These are phyloP conservation scores for Mycena venus DNA, from an alignment of 768 basidiomycete species.

Conservation along the genomic window DNA sequence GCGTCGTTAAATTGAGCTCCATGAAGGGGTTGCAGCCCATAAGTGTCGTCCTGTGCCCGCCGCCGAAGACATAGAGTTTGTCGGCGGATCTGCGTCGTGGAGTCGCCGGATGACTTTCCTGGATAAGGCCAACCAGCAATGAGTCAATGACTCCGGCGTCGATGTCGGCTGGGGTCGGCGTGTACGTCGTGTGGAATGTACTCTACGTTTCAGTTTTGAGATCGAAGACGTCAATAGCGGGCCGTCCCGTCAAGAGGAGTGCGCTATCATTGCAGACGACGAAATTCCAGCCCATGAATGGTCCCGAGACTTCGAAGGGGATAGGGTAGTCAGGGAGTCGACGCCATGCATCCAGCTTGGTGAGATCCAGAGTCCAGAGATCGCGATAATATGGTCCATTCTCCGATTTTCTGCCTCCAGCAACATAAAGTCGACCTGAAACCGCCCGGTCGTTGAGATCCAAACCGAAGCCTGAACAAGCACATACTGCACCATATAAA, in stretches of 20 bases:
- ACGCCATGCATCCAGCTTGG: slow-evolving; percentile 41
- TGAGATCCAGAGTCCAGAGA: slow-evolving; percentile 44
- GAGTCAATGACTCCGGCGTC: slow-evolving; percentile 10
- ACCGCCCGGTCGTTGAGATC: too few species aligned
- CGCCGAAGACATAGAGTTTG: slow-evolving; percentile 57
- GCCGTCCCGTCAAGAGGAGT: slow-evolving; percentile 51
- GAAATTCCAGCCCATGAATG: slow-evolving; percentile 41
- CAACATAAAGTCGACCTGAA: slow-evolving; percentile 44
- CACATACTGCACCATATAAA: slow-evolving; percentile 47
- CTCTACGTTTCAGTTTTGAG: slow-evolving; percentile 51
- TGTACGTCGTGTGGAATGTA: slow-evolving; percentile 41
- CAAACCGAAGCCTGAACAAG: background rate
- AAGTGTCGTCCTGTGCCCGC: slow-evolving; percentile 39
- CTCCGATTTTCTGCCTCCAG: slow-evolving; percentile 42
- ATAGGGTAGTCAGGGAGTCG: slow-evolving; percentile 42
- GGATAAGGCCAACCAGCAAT: slow-evolving; percentile 42
- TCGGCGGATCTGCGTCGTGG: slow-evolving; percentile 41
- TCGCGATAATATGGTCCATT: slow-evolving; percentile 45
- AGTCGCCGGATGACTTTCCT: slow-evolving; percentile 12
- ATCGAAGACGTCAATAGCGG: slow-evolving; percentile 50
- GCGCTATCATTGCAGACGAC: slow-evolving; percentile 44
- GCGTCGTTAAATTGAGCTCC: slow-evolving; percentile 38
- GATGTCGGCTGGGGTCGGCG: background rate
- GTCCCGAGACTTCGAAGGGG: slow-evolving; percentile 24
- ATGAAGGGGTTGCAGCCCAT: slow-evolving; percentile 55